These are phyloP conservation scores for Raffaelea albimanens DNA, from an alignment of 2,329 filamentous ascomycete genomes.

Conservation along the genomic window DNA sequence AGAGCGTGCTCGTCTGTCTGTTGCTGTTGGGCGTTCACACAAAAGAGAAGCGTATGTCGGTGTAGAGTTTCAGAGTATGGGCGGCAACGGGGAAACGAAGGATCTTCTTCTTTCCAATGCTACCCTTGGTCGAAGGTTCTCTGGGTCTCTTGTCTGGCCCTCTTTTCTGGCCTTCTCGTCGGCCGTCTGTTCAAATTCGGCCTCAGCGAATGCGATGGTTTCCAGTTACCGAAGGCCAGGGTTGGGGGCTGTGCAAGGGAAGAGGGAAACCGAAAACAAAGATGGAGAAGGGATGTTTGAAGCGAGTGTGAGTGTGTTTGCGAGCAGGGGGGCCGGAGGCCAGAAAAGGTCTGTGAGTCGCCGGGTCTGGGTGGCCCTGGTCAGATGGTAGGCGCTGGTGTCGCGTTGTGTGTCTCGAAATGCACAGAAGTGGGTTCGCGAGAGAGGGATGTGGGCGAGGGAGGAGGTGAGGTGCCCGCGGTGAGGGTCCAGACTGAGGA, in stretches of 20 bases:
- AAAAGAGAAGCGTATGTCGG: no score
- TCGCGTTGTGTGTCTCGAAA: slow-evolving; percentile 31
- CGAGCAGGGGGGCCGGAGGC: no score
- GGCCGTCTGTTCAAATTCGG: background rate
- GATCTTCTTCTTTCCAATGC: no score
- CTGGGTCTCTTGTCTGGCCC: no score
- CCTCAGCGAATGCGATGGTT: slow-evolving; percentile 1
- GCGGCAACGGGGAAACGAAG: no score
- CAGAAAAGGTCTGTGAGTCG: background rate
- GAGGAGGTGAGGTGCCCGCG: no score
- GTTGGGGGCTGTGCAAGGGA: slow-evolving; percentile 1
- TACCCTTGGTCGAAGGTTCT: no score
- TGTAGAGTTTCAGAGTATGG: no score
- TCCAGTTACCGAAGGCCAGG: background rate
- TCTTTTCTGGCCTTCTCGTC: no score
- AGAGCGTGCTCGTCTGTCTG: no score
- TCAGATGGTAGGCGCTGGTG: slow-evolving; percentile 15
- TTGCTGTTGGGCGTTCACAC: no score
- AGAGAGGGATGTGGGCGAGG: background rate
- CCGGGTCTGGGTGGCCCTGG: background rate
- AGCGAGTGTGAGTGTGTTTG: background rate
- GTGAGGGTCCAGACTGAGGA: background rate
- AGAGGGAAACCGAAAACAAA: background rate
- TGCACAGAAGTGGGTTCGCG: slow-evolving; percentile 9
- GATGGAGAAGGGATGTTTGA: background rate